Base-by-base conservation (phyloP, 2,329 filamentous ascomycete genomes). In the Aurifilum marmelostoma region DNA sequence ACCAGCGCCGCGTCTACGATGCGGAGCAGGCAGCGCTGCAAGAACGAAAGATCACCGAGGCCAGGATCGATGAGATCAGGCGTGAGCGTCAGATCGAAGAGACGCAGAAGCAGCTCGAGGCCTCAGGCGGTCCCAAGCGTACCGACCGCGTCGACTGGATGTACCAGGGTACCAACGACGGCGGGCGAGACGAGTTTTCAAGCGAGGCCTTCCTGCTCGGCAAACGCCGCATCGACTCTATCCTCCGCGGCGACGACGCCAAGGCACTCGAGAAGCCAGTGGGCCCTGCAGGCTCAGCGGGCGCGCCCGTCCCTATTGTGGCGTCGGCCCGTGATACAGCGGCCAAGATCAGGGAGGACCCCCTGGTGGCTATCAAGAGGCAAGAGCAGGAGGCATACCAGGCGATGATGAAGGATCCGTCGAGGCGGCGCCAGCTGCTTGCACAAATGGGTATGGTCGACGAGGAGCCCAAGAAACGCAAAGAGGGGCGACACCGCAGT, bases 61-160 rank as follows among this genome's bases (percentile, higher is more conserved):
- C 96, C 76, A 90, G 97, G 71, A 89, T 94, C 76, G 94, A 97
- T 76, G 96, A 99, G 80, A 90, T 97, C 73, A 93, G 94, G 74
- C 94, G 98, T 79, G 97, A 99, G 82, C 90, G 94, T 61, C 90
- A 92, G 62, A 92, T 97, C 73, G 93, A 97, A 79, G 94, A 98
- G 79, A 88, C 98, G 1, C 92, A 97, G 79, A 88, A 90, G 65
- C 87, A 98, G 73, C 93, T 97, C 68, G 96, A 97, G 80, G 90
- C 91, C 2, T 91, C 94, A 0, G 96, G 96, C 50, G 94, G 94
- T 67, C 89, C 87, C 75, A 94, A 93, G 76, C 87, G 91, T 66
- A 82, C 91, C 39, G 91, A 95, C 75, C 89, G 94, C 47, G 95
- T 99, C 34, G 96, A 98, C 76, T 99, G 96, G 93, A 97, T 99